A percentile compares a stretch with the other conserved stretches of the same genome.
Conservation (phyloP, 495 filamentous ascomycete genomes). For the Tuber magnatum region DNA sequence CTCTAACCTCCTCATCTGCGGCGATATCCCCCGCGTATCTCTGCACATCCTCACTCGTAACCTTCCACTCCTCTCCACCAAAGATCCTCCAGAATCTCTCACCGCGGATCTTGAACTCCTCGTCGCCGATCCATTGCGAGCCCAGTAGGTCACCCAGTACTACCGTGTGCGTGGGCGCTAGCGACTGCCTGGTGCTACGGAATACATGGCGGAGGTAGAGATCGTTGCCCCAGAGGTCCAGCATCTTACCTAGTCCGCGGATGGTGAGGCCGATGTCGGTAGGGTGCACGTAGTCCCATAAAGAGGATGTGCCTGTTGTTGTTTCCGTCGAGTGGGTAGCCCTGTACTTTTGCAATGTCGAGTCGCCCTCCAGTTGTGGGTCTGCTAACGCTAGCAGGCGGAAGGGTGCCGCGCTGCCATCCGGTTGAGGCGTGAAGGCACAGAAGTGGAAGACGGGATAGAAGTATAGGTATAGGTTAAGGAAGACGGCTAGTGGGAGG, state of each 20-base stretch:
- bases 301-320: slow-evolving; percentile 21
- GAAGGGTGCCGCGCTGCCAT: slow-evolving; percentile 58
- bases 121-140: slow-evolving; percentile 89
- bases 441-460: slow-evolving; percentile 80
- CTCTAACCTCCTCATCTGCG: slow-evolving; percentile 45
- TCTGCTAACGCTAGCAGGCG: slow-evolving; percentile 85
- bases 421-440: slow-evolving; percentile 59
- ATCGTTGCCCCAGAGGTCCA: slow-evolving; percentile 90
- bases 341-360: slow-evolving; percentile 52
- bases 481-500: slow-evolving; percentile 59
- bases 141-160: slow-evolving; percentile 88
- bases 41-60: slow-evolving; percentile 48
- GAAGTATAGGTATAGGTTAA: slow-evolving; percentile 73
- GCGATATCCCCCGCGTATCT: slow-evolving; percentile 49
- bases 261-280: slow-evolving; percentile 31
- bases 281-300: slow-evolving; percentile 47
- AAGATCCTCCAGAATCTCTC: slow-evolving; percentile 80
- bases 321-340: slow-evolving; percentile 25
- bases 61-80: slow-evolving; percentile 48
- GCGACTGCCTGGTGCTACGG: slow-evolving; percentile 64
- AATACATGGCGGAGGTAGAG: slow-evolving; percentile 91
- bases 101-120: slow-evolving; percentile 68
- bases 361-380: slow-evolving; percentile 91
- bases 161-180: slow-evolving; percentile 73
- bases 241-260: slow-evolving; percentile 54